phyloP scores from a whole-genome alignment of 345 rosid genomes.

The Brassica napus region DNA sequence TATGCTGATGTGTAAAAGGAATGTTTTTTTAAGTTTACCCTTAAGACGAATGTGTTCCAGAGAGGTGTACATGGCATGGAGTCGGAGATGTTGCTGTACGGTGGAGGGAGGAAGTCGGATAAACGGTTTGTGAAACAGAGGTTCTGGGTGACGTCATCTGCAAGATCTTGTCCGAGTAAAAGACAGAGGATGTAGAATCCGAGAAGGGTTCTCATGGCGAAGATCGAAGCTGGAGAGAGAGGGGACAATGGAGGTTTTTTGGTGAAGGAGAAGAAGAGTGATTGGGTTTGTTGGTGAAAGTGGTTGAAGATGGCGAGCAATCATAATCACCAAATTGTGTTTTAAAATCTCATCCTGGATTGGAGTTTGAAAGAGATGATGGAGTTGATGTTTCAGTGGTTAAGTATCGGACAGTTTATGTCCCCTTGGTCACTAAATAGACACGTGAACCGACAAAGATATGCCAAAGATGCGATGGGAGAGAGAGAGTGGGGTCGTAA shows the following conservation, averaged over 20 bases:
- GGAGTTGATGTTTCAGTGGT: conserved; percentile 32
- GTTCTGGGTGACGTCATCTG: conserved; percentile 26
- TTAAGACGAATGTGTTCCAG: conserved; percentile 77
- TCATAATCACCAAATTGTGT: conserved; percentile 40
- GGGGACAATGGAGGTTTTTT: neutral
- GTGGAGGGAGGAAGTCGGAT: conserved; percentile 68
- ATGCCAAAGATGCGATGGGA: neutral
- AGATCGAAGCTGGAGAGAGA: conserved; percentile 23
- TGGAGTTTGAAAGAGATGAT: conserved; percentile 25
- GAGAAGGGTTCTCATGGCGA: conserved; percentile 30
- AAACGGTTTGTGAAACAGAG: conserved; percentile 58
- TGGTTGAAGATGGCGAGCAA: conserved; percentile 52
- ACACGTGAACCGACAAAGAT: conserved; percentile 39
- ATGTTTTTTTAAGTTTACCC: conserved; percentile 51
- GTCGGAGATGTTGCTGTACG: conserved; percentile 65
- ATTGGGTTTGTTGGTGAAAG: conserved; percentile 50
- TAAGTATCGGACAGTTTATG: conserved; percentile 36
- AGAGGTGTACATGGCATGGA: conserved; percentile 57
- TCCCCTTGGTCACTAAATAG: conserved; percentile 27
- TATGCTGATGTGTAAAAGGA: neutral
- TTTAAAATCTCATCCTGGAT: neutral
- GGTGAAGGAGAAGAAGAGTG: conserved; percentile 22
- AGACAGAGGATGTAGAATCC: conserved; percentile 41
- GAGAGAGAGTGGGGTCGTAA: conserved; percentile 8
- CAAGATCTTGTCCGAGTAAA: conserved; percentile 34